Percentiles rank a stretch among this genome's conserved stretches.
Evolutionary conservation across 805 yeast species (phyloP).

Genomic region (Saturnispora mendoncae): DNA sequence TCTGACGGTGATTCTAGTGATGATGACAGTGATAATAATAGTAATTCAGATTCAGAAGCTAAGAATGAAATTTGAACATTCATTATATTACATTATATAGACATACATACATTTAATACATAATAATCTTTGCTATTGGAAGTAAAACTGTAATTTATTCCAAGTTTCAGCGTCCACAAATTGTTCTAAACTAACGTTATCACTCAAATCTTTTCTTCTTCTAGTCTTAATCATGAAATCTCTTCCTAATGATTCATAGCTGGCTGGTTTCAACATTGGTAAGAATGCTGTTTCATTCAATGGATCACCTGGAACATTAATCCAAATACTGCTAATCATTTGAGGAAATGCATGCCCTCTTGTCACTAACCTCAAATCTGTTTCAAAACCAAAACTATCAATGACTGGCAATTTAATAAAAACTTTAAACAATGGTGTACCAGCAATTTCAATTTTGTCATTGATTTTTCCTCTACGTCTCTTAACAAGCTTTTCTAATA

Average conservation of each 20-base stretch:
- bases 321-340: slow-evolving; percentile 63
- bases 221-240: slow-evolving; percentile 88
- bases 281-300: slow-evolving; percentile 55
- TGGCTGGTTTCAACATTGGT: slow-evolving; percentile 71
- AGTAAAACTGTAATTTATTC: slow-evolving; percentile 34
- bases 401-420: slow-evolving; percentile 73
- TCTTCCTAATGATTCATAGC: slow-evolving; percentile 60
- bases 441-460: slow-evolving; percentile 49
- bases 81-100: neutral
- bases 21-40: neutral
- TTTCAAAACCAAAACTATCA: slow-evolving; percentile 83
- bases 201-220: slow-evolving; percentile 74
- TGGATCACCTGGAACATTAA: slow-evolving; percentile 85
- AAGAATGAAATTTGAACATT: too few species aligned
- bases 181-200: slow-evolving; percentile 57
- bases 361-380: slow-evolving; percentile 71
- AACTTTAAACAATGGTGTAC: slow-evolving; percentile 57
- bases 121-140: neutral
- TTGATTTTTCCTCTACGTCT: slow-evolving; percentile 62
- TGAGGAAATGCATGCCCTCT: slow-evolving; percentile 72
- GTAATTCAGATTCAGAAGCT: neutral
- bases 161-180: slow-evolving; percentile 58
- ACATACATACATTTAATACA: neutral
- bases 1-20: neutral
- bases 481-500: slow-evolving; percentile 33